Conservation (phyloP, 2,329 filamentous ascomycete genomes). For the Ophiostoma angusticollis region DNA sequence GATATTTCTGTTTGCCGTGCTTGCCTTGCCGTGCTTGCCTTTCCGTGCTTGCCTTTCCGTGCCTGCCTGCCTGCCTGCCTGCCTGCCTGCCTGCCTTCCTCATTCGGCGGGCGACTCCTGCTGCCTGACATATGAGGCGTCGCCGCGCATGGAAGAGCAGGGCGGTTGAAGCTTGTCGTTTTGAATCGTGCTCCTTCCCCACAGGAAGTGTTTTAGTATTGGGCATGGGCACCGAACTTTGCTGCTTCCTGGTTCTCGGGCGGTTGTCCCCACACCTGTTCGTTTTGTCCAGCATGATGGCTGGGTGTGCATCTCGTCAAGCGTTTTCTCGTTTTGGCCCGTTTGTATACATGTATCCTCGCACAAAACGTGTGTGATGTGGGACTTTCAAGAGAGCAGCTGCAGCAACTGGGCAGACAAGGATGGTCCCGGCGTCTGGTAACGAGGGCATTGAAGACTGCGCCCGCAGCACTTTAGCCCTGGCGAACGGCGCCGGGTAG, state of each 20-base stretch:
- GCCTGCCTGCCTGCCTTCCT: too few relatives aligned
- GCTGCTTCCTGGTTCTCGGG: constrained; percentile 1
- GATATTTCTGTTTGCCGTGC: too few relatives aligned
- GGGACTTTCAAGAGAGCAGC: constrained; percentile 3
- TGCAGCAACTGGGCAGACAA: constrained; percentile 2
- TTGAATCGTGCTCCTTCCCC: constrained; percentile 4
- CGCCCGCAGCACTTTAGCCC: too few relatives aligned
- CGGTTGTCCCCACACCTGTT: neutral
- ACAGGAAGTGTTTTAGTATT: constrained; percentile 10
- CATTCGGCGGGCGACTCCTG: neutral
- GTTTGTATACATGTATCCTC: constrained; percentile 11
- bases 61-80: too few relatives aligned
- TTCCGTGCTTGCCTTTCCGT: too few relatives aligned
- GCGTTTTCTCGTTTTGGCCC: constrained; percentile 1
- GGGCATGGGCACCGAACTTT: constrained; percentile 10
- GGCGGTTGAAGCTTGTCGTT: constrained; percentile 2
- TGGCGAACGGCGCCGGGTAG: too few relatives aligned
- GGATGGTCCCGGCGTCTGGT: too few relatives aligned
- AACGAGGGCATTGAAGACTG: too few relatives aligned
- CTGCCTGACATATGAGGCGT: too few relatives aligned
- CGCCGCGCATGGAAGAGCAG: neutral
- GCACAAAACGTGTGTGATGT: constrained; percentile 18
- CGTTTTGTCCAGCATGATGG: neutral
- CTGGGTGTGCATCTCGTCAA: neutral
- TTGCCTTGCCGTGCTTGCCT: too few relatives aligned